Percentiles rank a stretch among this genome's conserved stretches.
These are phyloP conservation scores for Kodamaea anthophila DNA, from an alignment of 1,139 yeast genomes.

Conservation along the genomic window DNA sequence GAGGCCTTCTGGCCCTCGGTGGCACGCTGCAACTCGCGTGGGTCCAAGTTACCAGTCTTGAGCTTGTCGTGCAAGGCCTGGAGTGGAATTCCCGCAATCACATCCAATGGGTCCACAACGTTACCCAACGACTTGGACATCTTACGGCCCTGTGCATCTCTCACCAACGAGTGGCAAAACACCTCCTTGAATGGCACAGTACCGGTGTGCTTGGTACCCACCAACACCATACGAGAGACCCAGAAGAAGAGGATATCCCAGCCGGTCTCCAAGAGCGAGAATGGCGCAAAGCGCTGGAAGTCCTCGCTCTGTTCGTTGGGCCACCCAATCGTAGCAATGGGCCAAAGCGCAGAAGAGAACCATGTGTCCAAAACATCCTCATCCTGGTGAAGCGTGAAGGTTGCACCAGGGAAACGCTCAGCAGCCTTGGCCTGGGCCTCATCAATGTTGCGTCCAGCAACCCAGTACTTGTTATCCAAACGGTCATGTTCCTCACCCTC, in stretches of 20 bases:
- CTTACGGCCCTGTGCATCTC: conserved; percentile 98
- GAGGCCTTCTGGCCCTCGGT: conserved; percentile 81
- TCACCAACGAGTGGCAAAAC: conserved; percentile 95
- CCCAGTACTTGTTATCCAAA: conserved; percentile 74
- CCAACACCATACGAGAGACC: conserved; percentile 94
- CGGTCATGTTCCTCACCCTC: conserved; percentile 64
- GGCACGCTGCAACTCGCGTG: conserved; percentile 83
- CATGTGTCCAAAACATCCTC: conserved; percentile 98
- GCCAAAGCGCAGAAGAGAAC: conserved; percentile 99
- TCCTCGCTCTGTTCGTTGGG: conserved; percentile 67
- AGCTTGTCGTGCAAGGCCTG: conserved; percentile 77
- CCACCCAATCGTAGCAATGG: conserved; percentile 95
- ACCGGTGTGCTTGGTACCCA: conserved; percentile 88
- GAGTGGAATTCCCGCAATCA: conserved; percentile 79
- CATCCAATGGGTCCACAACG: conserved; percentile 93
- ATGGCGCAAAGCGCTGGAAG: conserved; percentile 74
- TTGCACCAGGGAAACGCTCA: conserved; percentile 61
- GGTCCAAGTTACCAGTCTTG: conserved; percentile 77
- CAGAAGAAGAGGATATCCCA: conserved; percentile 99
- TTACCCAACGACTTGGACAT: conserved; percentile 98
- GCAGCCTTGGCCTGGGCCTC: conserved; percentile 85
- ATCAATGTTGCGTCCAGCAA: conserved; percentile 75
- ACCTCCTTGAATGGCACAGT: conserved; percentile 91
- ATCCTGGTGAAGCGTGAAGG: conserved; percentile 81
- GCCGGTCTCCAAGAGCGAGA: conserved; percentile 94